Percentiles rank a stretch among this genome's conserved stretches.
Conservation (phyloP, 2,329 filamentous ascomycete genomes). For the Aspergillus uvarum region DNA sequence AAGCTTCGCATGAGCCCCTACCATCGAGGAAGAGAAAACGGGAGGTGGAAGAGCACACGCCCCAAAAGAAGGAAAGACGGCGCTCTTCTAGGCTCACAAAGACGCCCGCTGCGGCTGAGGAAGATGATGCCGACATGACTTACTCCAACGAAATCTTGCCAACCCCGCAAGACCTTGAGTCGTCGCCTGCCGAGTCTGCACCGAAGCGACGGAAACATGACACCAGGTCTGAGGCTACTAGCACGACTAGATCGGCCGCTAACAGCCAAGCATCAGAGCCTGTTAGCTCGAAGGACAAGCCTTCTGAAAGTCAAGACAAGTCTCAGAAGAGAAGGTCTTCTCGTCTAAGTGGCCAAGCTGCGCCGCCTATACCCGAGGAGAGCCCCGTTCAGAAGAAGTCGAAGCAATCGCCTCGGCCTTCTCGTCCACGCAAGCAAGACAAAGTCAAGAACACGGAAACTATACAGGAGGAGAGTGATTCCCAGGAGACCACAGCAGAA, state of each 20-base stretch:
- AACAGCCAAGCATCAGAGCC: background rate
- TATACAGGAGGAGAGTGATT: conserved; percentile 4
- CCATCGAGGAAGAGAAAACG: conserved; percentile 38
- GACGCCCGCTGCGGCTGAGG: conserved; percentile 7
- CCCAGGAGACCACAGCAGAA: background rate
- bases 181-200: conserved; percentile 22
- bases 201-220: conserved; percentile 28
- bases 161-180: conserved; percentile 6
- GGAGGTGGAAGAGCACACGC: conserved; percentile 21
- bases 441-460: conserved; percentile 16
- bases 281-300: conserved; percentile 4
- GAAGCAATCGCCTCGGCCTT: conserved; percentile 18
- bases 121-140: conserved; percentile 11
- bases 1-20: conserved; percentile 13
- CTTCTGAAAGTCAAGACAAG: conserved; percentile 15
- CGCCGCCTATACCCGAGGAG: conserved; percentile 14
- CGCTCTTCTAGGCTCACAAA: conserved; percentile 30
- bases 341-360: conserved; percentile 27
- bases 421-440: conserved; percentile 22
- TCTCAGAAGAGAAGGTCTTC: conserved; percentile 34
- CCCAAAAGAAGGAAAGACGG: conserved; percentile 27
- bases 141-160: conserved; percentile 18
- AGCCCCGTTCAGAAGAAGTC: conserved; percentile 15
- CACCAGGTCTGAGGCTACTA: conserved; percentile 8
- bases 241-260: background rate